Percentiles rank a stretch among this genome's conserved stretches.
Evolutionary conservation across 352 stramenopile genomes (phyloP).

Genomic region (Plasmopara viticola): DNA sequence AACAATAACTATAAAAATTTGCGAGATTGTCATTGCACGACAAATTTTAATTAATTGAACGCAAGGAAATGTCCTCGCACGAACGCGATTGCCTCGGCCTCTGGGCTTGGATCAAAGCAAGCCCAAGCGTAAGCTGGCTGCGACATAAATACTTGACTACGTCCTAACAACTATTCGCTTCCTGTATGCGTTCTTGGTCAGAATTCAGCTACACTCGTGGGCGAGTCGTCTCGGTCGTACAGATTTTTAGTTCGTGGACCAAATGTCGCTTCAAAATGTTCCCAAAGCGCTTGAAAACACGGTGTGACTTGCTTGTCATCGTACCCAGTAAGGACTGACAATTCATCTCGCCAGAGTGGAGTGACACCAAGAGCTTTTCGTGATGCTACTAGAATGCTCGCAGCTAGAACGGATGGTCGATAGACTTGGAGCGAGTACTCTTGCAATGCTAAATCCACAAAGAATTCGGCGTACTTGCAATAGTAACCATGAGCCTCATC

Average conservation of each 20-base stretch:
- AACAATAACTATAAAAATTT: neutral
- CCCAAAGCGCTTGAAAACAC: conserved; percentile 80
- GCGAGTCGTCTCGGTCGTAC: conserved; percentile 60
- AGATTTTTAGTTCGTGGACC: conserved; percentile 58
- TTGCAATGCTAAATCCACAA: conserved; percentile 79
- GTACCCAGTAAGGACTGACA: conserved; percentile 78
- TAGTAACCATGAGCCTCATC: conserved; percentile 77
- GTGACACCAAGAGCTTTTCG: conserved; percentile 72
- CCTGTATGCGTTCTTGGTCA: conserved; percentile 8
- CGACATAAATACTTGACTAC: conserved; percentile 49
- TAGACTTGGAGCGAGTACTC: conserved; percentile 83
- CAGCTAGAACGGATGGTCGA: conserved; percentile 71
- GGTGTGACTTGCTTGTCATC: conserved; percentile 68
- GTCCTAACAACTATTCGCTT: conserved; percentile 33
- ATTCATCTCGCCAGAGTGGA: conserved; percentile 76
- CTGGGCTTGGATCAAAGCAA: conserved; percentile 14
- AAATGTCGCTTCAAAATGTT: conserved; percentile 72
- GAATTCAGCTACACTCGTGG: conserved; percentile 56
- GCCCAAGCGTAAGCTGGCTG: conserved; percentile 12
- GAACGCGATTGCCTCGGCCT: conserved; percentile 16
- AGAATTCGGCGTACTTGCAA: conserved; percentile 82
- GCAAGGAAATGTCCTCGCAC: conserved; percentile 16
- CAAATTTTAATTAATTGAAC: conserved; percentile 12
- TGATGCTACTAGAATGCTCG: conserved; percentile 66
- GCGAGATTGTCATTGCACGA: neutral